phyloP scores from a whole-genome alignment of 495 filamentous ascomycete species.

The Hyaloscypha finlandica region DNA sequence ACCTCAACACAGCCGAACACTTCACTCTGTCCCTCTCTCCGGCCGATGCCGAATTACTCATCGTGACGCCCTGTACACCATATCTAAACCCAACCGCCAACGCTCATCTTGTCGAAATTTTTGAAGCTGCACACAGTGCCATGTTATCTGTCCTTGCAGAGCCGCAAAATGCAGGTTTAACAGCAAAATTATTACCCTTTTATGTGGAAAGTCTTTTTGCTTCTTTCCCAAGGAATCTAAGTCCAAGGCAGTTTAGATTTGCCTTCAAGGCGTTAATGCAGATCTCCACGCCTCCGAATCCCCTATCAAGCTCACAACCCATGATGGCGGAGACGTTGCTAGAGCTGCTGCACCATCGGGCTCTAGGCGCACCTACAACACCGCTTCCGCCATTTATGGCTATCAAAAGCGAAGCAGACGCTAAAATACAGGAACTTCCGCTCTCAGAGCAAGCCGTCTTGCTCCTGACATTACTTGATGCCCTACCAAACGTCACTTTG shows the following conservation, averaged over 20 bases:
- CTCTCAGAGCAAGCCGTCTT: conserved; percentile 83
- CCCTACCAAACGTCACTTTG: conserved; percentile 72
- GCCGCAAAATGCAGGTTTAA: conserved; percentile 70
- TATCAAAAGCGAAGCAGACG: conserved; percentile 36
- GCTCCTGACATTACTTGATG: conserved; percentile 78
- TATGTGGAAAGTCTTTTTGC: conserved; percentile 85
- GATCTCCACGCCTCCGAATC: conserved; percentile 80
- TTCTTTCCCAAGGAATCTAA: conserved; percentile 81
- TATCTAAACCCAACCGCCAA: conserved; percentile 73
- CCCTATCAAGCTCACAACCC: conserved; percentile 68
- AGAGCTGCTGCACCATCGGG: conserved; percentile 76
- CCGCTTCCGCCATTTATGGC: conserved; percentile 40
- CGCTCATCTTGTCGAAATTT: conserved; percentile 69
- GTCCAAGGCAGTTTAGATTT: conserved; percentile 86
- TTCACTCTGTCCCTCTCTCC: conserved; percentile 72
- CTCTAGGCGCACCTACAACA: conserved; percentile 52
- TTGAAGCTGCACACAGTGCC: conserved; percentile 89
- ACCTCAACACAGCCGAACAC: conserved; percentile 87
- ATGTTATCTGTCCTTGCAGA: conserved; percentile 82
- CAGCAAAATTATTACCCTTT: conserved; percentile 74
- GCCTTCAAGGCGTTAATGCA: conserved; percentile 89
- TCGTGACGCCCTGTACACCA: conserved; percentile 71
- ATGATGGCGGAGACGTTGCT: conserved; percentile 76
- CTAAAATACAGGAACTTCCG: conserved; percentile 34
- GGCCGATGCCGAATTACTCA: conserved; percentile 65